Conservation (phyloP, 2,329 filamentous ascomycete genomes). For the Trichoderma citrinoviride region DNA sequence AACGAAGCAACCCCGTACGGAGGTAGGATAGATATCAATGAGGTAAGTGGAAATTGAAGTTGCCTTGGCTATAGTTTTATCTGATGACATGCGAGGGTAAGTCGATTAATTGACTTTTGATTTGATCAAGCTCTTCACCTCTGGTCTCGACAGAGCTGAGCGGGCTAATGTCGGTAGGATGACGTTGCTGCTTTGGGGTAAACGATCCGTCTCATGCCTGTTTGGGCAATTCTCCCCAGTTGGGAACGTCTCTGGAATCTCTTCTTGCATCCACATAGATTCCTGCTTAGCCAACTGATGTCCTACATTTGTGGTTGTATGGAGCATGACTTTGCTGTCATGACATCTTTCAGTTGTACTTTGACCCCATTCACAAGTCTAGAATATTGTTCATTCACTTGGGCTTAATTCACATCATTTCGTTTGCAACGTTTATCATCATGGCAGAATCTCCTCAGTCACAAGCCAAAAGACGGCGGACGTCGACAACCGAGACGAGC, state of each 20-base stretch:
- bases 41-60: neutral
- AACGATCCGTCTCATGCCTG: neutral
- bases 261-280: neutral
- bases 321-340: neutral
- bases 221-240: neutral
- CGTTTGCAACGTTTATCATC: neutral
- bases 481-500: neutral
- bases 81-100: neutral
- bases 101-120: neutral
- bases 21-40: neutral
- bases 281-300: neutral
- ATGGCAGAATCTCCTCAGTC: conserved; percentile 5
- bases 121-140: neutral
- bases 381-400: too few relatives aligned
- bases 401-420: too few relatives aligned
- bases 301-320: neutral
- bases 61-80: neutral
- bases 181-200: conserved; percentile 14
- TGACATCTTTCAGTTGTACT: neutral
- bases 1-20: neutral
- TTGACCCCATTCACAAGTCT: neutral
- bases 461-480: neutral
- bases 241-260: neutral
- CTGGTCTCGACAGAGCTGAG: neutral
- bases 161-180: conserved; percentile 11